These are phyloP conservation scores for Buxus sempervirens DNA, from an alignment of 164 flowering plant species.

Conservation along the genomic window DNA sequence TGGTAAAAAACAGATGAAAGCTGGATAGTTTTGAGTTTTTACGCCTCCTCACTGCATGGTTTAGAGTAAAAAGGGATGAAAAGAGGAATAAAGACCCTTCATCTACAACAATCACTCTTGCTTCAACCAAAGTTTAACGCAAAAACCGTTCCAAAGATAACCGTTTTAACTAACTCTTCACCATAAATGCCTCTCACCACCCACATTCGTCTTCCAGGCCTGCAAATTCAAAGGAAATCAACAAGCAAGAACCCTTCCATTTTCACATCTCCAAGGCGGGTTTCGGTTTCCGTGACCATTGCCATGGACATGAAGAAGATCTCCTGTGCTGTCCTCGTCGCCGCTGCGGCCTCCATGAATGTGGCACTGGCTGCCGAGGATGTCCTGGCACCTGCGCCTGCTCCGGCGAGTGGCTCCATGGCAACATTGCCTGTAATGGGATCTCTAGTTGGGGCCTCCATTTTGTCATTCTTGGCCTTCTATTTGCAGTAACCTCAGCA, in stretches of 20 bases:
- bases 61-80: no score
- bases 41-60: no score
- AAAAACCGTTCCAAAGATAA: no score
- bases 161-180: background rate
- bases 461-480: slow-evolving; percentile 34
- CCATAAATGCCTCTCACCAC: slow-evolving; percentile 15
- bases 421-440: slow-evolving; percentile 25
- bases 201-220: slow-evolving; percentile 17
- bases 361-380: slow-evolving; percentile 22
- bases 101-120: no score
- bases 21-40: no score
- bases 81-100: no score
- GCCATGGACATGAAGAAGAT: slow-evolving; percentile 61
- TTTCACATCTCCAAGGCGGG: slow-evolving; percentile 13
- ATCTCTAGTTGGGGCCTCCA: slow-evolving; percentile 33
- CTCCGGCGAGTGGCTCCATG: slow-evolving; percentile 18
- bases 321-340: slow-evolving; percentile 38
- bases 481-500: slow-evolving; percentile 23
- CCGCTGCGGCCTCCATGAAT: slow-evolving; percentile 52
- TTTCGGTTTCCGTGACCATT: slow-evolving; percentile 10
- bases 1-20: no score
- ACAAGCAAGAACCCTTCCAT: background rate
- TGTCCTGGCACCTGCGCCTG: slow-evolving; percentile 8
- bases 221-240: background rate
- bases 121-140: no score